Conservation (phyloP, 148 eudicot species). For the Euryodendron excelsum region DNA sequence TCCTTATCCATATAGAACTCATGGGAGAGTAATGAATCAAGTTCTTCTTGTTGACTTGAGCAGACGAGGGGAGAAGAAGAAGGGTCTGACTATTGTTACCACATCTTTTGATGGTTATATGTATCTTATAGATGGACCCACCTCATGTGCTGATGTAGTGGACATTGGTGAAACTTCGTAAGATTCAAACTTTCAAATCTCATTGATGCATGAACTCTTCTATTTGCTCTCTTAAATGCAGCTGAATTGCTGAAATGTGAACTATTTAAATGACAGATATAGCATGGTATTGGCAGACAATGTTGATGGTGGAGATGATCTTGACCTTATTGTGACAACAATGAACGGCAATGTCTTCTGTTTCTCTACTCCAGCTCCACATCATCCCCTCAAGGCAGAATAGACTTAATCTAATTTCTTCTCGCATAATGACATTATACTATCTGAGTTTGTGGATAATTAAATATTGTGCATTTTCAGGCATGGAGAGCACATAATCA, state of each 20-base stretch:
- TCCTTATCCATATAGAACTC: slow-evolving; percentile 96
- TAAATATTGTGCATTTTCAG: slow-evolving; percentile 30
- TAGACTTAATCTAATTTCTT: not conserved
- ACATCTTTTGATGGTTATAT: slow-evolving; percentile 98
- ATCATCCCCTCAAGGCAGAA: slow-evolving; percentile 90
- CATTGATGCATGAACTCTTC: not conserved
- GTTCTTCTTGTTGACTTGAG: slow-evolving; percentile 90
- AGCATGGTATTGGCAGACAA: slow-evolving; percentile 99
- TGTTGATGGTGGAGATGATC: slow-evolving; percentile 98
- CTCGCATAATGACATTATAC: not conserved
- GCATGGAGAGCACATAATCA: slow-evolving; percentile 85
- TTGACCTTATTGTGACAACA: slow-evolving; percentile 96
- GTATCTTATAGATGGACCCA: slow-evolving; percentile 94
- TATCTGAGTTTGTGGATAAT: not conserved
- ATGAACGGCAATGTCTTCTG: slow-evolving; percentile 99
- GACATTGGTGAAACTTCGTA: slow-evolving; percentile 99
- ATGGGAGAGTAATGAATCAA: slow-evolving; percentile 97
- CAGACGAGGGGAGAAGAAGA: slow-evolving; percentile 77
- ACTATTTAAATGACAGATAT: slow-evolving; percentile 60
- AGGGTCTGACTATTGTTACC: slow-evolving; percentile 84
- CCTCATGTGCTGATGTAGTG: slow-evolving; percentile 96
- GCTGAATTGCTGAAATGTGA: slow-evolving; percentile 15
- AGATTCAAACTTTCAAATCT: slow-evolving; percentile 30
- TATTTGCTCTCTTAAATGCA: not conserved
- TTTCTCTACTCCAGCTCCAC: slow-evolving; percentile 91